Conservation (phyloP, 495 filamentous ascomycete species). For the Lichina pygmaea region DNA sequence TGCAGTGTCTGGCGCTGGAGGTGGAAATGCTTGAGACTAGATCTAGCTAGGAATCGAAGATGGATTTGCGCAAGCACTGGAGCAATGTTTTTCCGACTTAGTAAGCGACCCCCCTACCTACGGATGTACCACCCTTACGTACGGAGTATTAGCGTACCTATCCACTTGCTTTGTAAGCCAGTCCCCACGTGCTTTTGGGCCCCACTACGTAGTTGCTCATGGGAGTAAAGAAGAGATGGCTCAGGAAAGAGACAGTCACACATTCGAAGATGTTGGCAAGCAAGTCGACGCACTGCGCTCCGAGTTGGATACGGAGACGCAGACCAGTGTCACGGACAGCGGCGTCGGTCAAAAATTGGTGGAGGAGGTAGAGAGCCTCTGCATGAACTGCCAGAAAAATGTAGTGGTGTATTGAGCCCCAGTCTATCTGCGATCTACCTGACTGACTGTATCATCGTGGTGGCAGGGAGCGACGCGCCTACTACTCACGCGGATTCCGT, state of each 20-base stretch:
- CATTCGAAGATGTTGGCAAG: conserved; percentile 2
- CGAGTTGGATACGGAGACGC: background rate
- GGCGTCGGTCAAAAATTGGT: conserved; percentile 29
- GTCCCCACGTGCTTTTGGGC: too few relatives aligned
- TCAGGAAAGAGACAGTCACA: background rate
- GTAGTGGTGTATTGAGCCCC: conserved; percentile 18
- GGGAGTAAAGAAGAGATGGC: background rate
- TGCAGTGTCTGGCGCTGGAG: too few relatives aligned
- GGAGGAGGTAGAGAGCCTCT: conserved; percentile 44
- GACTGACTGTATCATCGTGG: too few relatives aligned
- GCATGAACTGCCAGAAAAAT: conserved; percentile 74
- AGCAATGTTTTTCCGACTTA: too few relatives aligned
- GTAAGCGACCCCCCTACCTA: too few relatives aligned
- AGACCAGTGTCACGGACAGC: background rate
- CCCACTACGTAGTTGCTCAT: too few relatives aligned
- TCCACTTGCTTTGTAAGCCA: too few relatives aligned
- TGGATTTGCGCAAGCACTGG: too few relatives aligned
- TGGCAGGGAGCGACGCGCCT: conserved; percentile 56
- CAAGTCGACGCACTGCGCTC: conserved; percentile 1
- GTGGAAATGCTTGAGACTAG: too few relatives aligned
- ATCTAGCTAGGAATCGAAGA: too few relatives aligned
- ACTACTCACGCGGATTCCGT: conserved; percentile 73
- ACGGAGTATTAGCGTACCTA: too few relatives aligned
- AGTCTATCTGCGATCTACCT: background rate
- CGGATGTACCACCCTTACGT: too few relatives aligned